These are phyloP conservation scores for Cladorrhinum sp. DNA, from an alignment of 2,329 filamentous ascomycete genomes.

Conservation along the genomic window DNA sequence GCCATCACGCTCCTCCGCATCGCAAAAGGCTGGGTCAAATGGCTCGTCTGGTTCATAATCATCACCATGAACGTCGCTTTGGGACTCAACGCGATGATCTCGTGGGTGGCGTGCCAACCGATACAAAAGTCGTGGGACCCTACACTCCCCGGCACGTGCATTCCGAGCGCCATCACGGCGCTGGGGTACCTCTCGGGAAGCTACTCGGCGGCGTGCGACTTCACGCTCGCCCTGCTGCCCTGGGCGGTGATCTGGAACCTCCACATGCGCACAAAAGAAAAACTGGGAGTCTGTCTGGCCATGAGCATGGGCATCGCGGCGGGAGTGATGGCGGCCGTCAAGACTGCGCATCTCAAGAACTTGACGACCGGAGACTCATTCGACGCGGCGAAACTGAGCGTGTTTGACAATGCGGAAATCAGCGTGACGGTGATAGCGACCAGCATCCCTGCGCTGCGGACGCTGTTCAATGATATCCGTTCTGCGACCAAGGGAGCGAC, in stretches of 20 bases:
- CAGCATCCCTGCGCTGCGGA: no score
- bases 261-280: slow-evolving; percentile 37
- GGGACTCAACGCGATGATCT: slow-evolving; percentile 25
- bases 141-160: slow-evolving; percentile 27
- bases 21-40: slow-evolving; percentile 20
- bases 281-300: slow-evolving; percentile 37
- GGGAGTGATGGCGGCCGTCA: no score
- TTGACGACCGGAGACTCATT: no score
- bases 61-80: slow-evolving; percentile 26
- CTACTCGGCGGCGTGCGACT: slow-evolving; percentile 29
- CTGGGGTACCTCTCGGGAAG: slow-evolving; percentile 28
- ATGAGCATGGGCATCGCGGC: slow-evolving; percentile 39
- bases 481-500: no score
- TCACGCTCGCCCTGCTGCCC: slow-evolving; percentile 38
- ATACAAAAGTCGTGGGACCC: slow-evolving; percentile 29
- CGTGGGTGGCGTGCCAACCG: slow-evolving; percentile 31
- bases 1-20: slow-evolving; percentile 31
- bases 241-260: slow-evolving; percentile 39
- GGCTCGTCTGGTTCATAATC: slow-evolving; percentile 29
- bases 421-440: no score
- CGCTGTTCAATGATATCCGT: no score
- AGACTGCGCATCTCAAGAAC: no score
- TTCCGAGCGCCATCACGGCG: slow-evolving; percentile 27
- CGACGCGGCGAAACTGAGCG: no score
- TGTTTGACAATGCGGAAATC: no score